Conservation (phyloP, 768 basidiomycete species). For the Psilocybe cubensis region DNA sequence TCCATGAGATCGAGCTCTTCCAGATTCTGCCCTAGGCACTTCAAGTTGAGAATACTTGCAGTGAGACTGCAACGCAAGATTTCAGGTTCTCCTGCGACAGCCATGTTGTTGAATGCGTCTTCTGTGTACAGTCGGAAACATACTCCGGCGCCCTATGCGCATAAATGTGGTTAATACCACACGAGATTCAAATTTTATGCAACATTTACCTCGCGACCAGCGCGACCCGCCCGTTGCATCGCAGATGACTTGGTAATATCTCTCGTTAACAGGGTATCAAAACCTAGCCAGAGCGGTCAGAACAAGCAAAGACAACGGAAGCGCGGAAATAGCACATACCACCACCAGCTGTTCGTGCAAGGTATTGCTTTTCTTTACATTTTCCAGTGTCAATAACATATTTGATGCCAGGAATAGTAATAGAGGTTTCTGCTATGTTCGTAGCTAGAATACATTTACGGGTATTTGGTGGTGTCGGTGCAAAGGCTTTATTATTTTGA, state of each 20-base stretch:
- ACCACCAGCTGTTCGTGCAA: conserved; percentile 70
- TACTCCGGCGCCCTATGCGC: conserved; percentile 66
- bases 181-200: too few species aligned
- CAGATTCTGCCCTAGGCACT: conserved; percentile 81
- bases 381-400: conserved; percentile 97
- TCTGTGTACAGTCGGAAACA: conserved; percentile 96
- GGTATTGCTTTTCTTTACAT: conserved; percentile 91
- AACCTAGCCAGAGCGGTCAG: conserved; percentile 51
- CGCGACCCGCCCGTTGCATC: conserved; percentile 93
- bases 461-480: conserved; percentile 59
- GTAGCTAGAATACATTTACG: conserved; percentile 96
- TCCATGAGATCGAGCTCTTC: conserved; percentile 90
- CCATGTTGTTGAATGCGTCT: conserved; percentile 69
- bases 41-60: conserved; percentile 83
- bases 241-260: conserved; percentile 91
- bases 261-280: conserved; percentile 83
- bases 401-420: conserved; percentile 94
- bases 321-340: conserved; percentile 39
- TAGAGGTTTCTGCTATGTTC: conserved; percentile 97
- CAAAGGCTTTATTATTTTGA: conserved; percentile 82
- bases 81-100: conserved; percentile 78
- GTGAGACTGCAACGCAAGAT: conserved; percentile 88
- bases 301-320: neutral
- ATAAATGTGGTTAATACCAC: too few species aligned
- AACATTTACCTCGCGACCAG: conserved; percentile 81